Evolutionary conservation across 371 early-diverging fungal species (phyloP), one percentile per base, ranked within the genome.

Genomic region (Lichtheimia corymbifera): DNA sequence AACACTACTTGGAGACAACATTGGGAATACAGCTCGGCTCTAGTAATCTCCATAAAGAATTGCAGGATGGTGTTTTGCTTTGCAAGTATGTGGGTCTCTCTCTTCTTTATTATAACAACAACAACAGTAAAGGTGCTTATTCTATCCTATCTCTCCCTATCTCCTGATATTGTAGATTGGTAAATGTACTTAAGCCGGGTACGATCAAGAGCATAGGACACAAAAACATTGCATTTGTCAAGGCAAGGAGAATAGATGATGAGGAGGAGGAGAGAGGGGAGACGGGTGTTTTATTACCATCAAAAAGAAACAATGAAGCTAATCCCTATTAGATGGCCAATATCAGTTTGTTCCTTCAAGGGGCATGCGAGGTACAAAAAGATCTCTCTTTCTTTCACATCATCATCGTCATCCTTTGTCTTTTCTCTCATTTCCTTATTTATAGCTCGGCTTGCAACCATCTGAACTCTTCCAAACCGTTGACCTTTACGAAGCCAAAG

Each of bases 401-500:
- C 22, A 22, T 22, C 22, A 22, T 22, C 22, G 22, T 22, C 22
- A 2, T 22, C 22, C 22, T 22, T 22, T 24, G 24, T 59, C n/a
- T 35, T 22, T 35, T 41, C 44, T 56, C 51, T 59, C 42, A 35
- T 30, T 62, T 51, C 24, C 9, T 9, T 35, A 6, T 11, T 47
- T 47, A 5, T 59, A 80, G 71, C 79, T 90, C 49, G 92, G 91
- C 1, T 71, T 93, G 28, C 78, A 87, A 55, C 82, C 84, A 56
- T 80, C 88, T 42, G 92, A 94, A 67, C 72, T 93, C 40, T 96
- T 96, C 70, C 90, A 93, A 70, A 95, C 97, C 0, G 89, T 91
- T 1, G 97, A 96, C 72, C 71, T 96, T 22, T 93, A 89, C 68
- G 95, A 96, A 55, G 91, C 84, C 49, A 93, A 91, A 68, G 88